These are phyloP conservation scores for Camellia lanceoleosa DNA, from an alignment of 148 eudicot genomes.

Conservation along the genomic window DNA sequence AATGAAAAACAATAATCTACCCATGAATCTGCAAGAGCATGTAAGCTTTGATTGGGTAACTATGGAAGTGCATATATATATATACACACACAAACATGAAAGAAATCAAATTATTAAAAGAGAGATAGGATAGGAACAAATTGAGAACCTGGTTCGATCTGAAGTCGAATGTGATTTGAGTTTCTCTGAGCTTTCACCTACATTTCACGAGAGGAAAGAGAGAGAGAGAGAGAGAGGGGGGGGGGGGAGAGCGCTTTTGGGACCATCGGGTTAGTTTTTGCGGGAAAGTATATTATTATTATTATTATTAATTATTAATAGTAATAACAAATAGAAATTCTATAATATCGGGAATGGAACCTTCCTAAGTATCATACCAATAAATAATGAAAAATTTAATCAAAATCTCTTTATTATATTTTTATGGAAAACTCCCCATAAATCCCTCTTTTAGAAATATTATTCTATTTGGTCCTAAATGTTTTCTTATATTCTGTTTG, in stretches of 20 bases:
- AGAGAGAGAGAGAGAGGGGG: neutral
- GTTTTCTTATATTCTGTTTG: too few relatives aligned
- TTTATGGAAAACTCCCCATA: too few relatives aligned
- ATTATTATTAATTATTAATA: too few relatives aligned
- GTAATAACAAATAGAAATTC: too few relatives aligned
- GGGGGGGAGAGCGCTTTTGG: neutral
- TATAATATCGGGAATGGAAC: too few relatives aligned
- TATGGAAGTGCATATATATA: neutral
- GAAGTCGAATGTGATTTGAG: neutral
- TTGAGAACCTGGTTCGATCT: constrained; percentile 15
- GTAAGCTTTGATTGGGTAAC: too few relatives aligned
- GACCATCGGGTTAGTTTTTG: constrained; percentile 5
- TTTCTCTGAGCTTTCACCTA: neutral
- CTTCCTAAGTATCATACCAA: too few relatives aligned
- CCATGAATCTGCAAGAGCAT: neutral
- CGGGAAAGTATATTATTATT: neutral
- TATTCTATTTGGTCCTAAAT: too few relatives aligned
- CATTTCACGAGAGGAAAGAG: neutral
- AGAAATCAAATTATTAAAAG: neutral
- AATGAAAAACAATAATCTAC: neutral
- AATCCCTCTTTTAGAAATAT: too few relatives aligned
- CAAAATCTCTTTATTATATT: too few relatives aligned
- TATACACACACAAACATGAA: neutral
- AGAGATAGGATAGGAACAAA: neutral
- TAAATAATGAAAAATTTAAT: too few relatives aligned